Base-by-base conservation (phyloP, 306 rosid species). In the peach (Prunus persica) region DNA sequence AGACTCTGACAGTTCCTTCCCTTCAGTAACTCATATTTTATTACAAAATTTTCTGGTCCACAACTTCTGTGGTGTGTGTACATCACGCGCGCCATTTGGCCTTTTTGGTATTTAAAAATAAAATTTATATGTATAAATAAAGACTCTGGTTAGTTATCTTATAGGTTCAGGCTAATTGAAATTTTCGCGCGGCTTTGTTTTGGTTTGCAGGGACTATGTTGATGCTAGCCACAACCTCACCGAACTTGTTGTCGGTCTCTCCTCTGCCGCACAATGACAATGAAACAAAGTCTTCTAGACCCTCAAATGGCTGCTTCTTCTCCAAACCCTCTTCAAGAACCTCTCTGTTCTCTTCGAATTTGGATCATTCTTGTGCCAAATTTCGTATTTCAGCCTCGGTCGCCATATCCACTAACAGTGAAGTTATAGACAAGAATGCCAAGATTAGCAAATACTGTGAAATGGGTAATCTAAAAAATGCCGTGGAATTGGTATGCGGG, bases 401-500 rank as follows among this genome's bases (percentile, higher is more conserved):
- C 25, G 65, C 75, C 46, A 72, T 78, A 61, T 38, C 82, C 49
- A 2, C 79, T 30, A n/a, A 19, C 65, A 49, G 49, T 15, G 24
- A 65, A 65, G 15, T 64, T 68, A 20, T 51, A 4, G 84, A 79
- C 70, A 72, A 72, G 16, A 75, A 85, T 34, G 71, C 52, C 38
- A 54, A 72, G 72, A 84, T 87, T 72, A 13, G 58, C 49, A 68
- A 77, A 3, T 85, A 82, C 47, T 89, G 91, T 28, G 65, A 83
- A 83, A 30, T 74, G 88, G 92, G 92, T 82, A 73, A 87, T 80
- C 88, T 91, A 10, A 74, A 60, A 84, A 78, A 76, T 2, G 93
- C 93, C 41, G 52, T 89, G 76, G 78, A 84, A 71, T 62, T 84
- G 62, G 86, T 91, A 61, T 67, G 52, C 64, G 74, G 46, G 63